These are phyloP conservation scores for Bodo saltans DNA, from an alignment of 78 protist species.

Conservation along the genomic window DNA sequence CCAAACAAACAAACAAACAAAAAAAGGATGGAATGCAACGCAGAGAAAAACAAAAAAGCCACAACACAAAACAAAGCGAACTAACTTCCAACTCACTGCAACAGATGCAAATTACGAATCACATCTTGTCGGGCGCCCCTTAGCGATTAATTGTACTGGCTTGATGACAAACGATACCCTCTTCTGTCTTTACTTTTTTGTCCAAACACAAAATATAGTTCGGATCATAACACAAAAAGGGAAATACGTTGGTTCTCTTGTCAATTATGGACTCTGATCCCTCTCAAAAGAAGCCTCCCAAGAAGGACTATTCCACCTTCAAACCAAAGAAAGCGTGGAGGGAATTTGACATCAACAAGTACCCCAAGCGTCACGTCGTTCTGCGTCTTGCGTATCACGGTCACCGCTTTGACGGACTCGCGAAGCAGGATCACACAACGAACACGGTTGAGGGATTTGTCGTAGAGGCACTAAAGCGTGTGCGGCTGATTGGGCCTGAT, in stretches of 20 bases:
- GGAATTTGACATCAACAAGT: constrained; percentile 13
- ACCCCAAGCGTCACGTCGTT: constrained; percentile 18
- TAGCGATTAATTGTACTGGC: background rate
- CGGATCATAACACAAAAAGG: background rate
- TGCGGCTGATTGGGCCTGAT: background rate
- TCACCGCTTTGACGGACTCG: constrained; percentile 38
- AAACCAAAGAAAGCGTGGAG: background rate
- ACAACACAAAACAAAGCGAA: background rate
- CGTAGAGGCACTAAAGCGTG: constrained; percentile 31
- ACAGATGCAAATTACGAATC: background rate
- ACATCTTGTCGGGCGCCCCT: background rate
- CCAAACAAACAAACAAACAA: too few species aligned
- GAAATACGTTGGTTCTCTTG: too few species aligned
- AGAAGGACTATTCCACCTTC: too few species aligned
- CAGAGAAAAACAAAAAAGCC: background rate
- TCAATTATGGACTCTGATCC: too few species aligned
- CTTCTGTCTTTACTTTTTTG: background rate
- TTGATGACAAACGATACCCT: background rate
- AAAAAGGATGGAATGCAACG: background rate
- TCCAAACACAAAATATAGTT: background rate
- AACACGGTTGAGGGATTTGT: constrained; percentile 39
- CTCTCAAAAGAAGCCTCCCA: too few species aligned
- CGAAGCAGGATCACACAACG: constrained; percentile 20
- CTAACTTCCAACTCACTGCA: background rate
- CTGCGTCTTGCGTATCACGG: constrained; percentile 40